phyloP scores from a whole-genome alignment of 2,329 filamentous ascomycete genomes.

The Cercospora berteroae region DNA sequence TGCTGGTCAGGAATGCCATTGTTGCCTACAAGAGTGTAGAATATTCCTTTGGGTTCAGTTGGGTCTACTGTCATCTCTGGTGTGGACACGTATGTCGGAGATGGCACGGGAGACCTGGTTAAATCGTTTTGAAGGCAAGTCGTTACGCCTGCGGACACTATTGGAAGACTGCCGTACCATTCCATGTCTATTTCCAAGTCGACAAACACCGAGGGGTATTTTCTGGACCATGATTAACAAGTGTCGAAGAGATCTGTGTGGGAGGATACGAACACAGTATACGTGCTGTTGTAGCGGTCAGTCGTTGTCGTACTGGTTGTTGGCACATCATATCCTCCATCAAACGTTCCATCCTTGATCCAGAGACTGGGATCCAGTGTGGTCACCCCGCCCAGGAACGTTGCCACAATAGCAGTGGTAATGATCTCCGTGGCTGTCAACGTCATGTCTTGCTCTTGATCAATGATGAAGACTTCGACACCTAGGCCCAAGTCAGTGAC shows the following conservation, averaged over 20 bases:
- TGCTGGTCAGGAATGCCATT: no score
- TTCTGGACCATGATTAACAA: background rate
- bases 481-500: background rate
- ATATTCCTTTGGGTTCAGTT: background rate
- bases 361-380: background rate
- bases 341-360: background rate
- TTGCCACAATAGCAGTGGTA: background rate
- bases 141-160: background rate
- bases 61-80: background rate
- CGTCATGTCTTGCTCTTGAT: background rate
- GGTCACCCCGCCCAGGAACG: background rate
- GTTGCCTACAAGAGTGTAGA: background rate
- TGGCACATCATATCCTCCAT: background rate
- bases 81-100: background rate
- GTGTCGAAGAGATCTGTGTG: background rate
- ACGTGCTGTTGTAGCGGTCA: background rate
- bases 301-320: background rate
- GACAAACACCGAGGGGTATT: background rate
- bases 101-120: background rate
- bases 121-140: background rate
- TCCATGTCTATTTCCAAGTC: background rate
- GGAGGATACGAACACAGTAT: background rate
- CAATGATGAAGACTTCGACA: background rate
- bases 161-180: background rate
- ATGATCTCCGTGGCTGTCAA: background rate